Conservation (phyloP, 495 filamentous ascomycete genomes). For the Aspergillus baeticus region DNA sequence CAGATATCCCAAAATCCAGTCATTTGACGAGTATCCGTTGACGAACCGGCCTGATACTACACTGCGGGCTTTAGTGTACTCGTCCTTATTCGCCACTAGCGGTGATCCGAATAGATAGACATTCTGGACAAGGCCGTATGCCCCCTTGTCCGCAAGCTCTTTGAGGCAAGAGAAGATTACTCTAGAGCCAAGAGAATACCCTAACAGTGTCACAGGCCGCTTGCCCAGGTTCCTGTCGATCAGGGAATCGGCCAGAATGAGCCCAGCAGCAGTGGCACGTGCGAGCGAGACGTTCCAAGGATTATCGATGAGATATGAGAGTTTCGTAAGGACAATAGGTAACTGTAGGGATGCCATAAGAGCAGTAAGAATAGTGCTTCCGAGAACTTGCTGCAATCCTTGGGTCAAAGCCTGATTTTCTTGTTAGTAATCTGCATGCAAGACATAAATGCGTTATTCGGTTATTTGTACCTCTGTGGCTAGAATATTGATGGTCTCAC, state of each 20-base stretch:
- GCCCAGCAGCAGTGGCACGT: conserved; percentile 79
- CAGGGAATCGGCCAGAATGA: conserved; percentile 94
- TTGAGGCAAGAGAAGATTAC: conserved; percentile 91
- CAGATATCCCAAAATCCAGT: conserved; percentile 98
- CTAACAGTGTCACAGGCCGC: conserved; percentile 90
- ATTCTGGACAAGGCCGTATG: conserved; percentile 90
- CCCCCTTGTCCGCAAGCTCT: conserved; percentile 83
- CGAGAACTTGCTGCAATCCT: conserved; percentile 92
- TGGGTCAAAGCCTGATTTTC: conserved; percentile 77
- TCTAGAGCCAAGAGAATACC: conserved; percentile 88
- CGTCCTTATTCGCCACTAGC: conserved; percentile 87
- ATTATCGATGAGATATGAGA: conserved; percentile 96
- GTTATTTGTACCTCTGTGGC: conserved; percentile 78
- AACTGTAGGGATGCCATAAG: conserved; percentile 94
- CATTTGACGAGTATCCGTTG: conserved; percentile 90
- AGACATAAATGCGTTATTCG: background rate
- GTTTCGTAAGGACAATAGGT: conserved; percentile 88
- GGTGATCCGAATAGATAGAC: conserved; percentile 94
- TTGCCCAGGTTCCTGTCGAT: conserved; percentile 90
- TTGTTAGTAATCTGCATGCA: conserved; percentile 10
- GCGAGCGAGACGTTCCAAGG: conserved; percentile 95
- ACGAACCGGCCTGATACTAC: conserved; percentile 89
- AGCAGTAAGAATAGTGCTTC: conserved; percentile 80
- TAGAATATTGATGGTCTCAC: conserved; percentile 96
- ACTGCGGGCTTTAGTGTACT: conserved; percentile 76